A percentile compares a stretch with the other conserved stretches of the same genome.
Conservation (phyloP, 2,329 filamentous ascomycete genomes). For the Aspergillus carbonarius region DNA sequence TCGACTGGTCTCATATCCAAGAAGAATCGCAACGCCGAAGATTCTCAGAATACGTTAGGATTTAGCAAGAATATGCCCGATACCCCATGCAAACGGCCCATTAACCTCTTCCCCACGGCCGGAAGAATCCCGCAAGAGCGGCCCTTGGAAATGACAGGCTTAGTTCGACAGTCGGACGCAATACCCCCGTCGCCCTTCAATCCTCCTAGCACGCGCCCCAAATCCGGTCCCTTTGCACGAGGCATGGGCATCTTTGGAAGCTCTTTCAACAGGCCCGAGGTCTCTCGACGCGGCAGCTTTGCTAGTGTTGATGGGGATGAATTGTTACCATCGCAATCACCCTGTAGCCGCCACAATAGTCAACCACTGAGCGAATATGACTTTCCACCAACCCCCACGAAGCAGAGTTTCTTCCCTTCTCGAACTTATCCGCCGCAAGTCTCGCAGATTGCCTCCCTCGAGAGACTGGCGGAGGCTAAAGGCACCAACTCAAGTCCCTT, state of each 20-base stretch:
- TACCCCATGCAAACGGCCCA: slow-evolving; percentile 90
- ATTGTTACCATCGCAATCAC: slow-evolving; percentile 57
- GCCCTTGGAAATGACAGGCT: slow-evolving; percentile 60
- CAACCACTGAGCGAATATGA: slow-evolving; percentile 65
- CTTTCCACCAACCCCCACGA: slow-evolving; percentile 91
- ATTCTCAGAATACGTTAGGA: slow-evolving; percentile 52
- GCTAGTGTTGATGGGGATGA: slow-evolving; percentile 80
- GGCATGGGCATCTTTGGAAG: slow-evolving; percentile 63
- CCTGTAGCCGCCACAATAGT: slow-evolving; percentile 55
- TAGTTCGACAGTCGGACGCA: slow-evolving; percentile 71
- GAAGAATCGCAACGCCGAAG: slow-evolving; percentile 79
- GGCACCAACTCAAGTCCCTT: slow-evolving; percentile 55
- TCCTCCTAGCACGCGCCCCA: slow-evolving; percentile 59
- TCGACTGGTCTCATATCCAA: slow-evolving; percentile 95
- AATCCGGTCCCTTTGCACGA: slow-evolving; percentile 67
- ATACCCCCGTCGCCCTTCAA: slow-evolving; percentile 81
- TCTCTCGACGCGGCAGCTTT: slow-evolving; percentile 66
- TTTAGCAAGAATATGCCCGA: slow-evolving; percentile 76
- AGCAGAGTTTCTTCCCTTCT: slow-evolving; percentile 49
- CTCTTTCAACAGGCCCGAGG: slow-evolving; percentile 48
- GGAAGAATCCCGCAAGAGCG: slow-evolving; percentile 59
- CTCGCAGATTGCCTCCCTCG: slow-evolving; percentile 35
- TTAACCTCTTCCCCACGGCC: slow-evolving; percentile 63
- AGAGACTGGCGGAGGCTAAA: slow-evolving; percentile 33
- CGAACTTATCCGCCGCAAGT: slow-evolving; percentile 35